phyloP scores from a whole-genome alignment of 2,329 filamentous ascomycete genomes.

The Diplodia mutila region DNA sequence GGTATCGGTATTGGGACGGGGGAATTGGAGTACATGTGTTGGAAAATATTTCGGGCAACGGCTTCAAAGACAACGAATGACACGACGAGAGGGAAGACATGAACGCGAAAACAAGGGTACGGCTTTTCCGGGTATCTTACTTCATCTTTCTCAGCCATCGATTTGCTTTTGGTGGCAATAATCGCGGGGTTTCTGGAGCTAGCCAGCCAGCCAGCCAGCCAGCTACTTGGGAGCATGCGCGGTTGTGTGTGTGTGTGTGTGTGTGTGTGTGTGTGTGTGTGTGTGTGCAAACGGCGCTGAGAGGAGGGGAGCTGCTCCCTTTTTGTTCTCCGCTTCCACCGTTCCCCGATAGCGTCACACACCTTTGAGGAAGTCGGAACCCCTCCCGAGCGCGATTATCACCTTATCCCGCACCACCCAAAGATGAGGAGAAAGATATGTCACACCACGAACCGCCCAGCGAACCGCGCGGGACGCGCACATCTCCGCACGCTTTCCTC shows the following conservation, averaged over 20 bases:
- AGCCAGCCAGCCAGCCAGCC: neutral
- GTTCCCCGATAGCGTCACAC: too few relatives aligned
- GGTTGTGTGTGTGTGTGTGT: neutral
- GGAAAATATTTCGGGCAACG: neutral
- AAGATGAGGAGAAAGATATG: neutral
- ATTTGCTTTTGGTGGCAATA: neutral
- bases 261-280: neutral
- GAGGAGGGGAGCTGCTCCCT: neutral
- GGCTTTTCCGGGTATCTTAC: neutral
- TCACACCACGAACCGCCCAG: conserved; percentile 20
- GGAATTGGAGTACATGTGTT: neutral
- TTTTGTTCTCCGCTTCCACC: neutral
- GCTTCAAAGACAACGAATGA: neutral
- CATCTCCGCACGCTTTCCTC: neutral
- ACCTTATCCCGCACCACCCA: neutral
- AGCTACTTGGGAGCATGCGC: neutral
- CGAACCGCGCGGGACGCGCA: neutral
- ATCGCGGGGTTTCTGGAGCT: neutral
- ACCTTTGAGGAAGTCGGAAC: neutral
- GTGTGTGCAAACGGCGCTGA: too few relatives aligned
- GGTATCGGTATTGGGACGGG: neutral
- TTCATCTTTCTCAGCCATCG: neutral
- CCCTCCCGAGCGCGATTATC: neutral
- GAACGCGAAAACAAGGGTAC: neutral
- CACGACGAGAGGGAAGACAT: neutral